A percentile compares a stretch with the other conserved stretches of the same genome.
These are phyloP conservation scores for Penicillium coprophilum DNA, from an alignment of 495 filamentous ascomycete species.

Conservation along the genomic window DNA sequence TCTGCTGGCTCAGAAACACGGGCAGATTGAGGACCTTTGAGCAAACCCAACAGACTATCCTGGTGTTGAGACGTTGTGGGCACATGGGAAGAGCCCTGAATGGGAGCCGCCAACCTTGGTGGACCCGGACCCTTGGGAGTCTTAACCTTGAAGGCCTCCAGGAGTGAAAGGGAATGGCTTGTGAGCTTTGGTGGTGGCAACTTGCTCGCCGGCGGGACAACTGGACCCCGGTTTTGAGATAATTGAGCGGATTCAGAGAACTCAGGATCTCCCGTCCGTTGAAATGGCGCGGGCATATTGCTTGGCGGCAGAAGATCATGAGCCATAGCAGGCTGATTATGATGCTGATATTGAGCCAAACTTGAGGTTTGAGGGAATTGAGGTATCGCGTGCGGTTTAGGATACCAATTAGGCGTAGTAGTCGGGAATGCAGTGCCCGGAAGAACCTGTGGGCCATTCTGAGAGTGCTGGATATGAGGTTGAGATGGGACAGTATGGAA, in stretches of 20 bases:
- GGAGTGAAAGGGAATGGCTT: conserved; percentile 60
- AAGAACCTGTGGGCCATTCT: conserved; percentile 10
- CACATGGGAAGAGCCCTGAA: conserved; percentile 15
- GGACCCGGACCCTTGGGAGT: conserved; percentile 34
- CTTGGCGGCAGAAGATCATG: conserved; percentile 15
- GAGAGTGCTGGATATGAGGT: conserved; percentile 11
- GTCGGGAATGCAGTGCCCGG: conserved; percentile 15
- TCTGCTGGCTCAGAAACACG: conserved; percentile 34
- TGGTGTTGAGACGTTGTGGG: conserved; percentile 43
- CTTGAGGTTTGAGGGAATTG: conserved; percentile 17
- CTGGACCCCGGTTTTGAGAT: conserved; percentile 42
- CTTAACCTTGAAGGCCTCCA: conserved; percentile 63
- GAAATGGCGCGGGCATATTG: conserved; percentile 48
- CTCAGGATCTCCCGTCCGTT: conserved; percentile 53
- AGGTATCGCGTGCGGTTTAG: conserved; percentile 18
- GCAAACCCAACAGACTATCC: conserved; percentile 38
- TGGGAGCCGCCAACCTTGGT: conserved; percentile 27
- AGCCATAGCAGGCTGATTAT: conserved; percentile 14
- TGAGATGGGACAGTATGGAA: conserved; percentile 17
- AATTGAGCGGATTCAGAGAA: conserved; percentile 44
- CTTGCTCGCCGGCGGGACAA: conserved; percentile 56
- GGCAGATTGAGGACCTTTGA: conserved; percentile 30
- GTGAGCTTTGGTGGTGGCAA: conserved; percentile 62
- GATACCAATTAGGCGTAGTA: conserved; percentile 14
- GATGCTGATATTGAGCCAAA: conserved; percentile 11